Evolutionary conservation across 495 filamentous ascomycete species (phyloP), one percentile per base, ranked within the genome.

Genomic region (Aspergillus homomorphus): DNA sequence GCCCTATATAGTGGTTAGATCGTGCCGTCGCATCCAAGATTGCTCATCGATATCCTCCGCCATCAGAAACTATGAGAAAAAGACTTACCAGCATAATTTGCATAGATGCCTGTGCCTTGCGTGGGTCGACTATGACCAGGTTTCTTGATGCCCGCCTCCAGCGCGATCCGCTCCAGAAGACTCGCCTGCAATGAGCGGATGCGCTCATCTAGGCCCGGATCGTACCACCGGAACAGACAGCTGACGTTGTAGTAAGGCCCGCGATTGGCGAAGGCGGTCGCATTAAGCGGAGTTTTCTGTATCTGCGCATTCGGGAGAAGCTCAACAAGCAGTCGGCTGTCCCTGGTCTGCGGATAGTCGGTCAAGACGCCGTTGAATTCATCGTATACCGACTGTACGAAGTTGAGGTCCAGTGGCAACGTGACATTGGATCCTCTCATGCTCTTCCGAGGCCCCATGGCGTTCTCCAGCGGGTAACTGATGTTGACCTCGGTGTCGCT

Each of bases 101-200:
- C 58, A 66, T 73, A 74, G 9, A 61, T 52, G n/a, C 70, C 69
- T 2, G 74, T 66, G 19, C 69, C 72, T 22, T 49, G 60, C 23
- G 1, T 54, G 38, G 46, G 53, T 42, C 19, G 38, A 20, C 19
- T 24, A 53, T 45, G 45, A 15, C 22, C 41, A 7, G 38, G 52
- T n/a, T 38, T 5, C 38, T 42, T 54, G 38, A 61, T 45, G 1
- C 54, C 50, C 9, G 58, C 51, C 24, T 20, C 8, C 30, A 4
- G 19, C 22, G 45, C 51, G 41, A 62, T 62, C 26, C 45, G 23
- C 33, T 30, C 33, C 33, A 60, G 49, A 48, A 65, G 33, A 21
- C 23, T 48, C 5, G 42, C 21, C 30, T 65, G 53, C 14, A 54
- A 23, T 1, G 16, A 49, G 20, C 26, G 21, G 10, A 65, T 57